These are phyloP conservation scores for Zychaea mexicana DNA, from an alignment of 371 early-diverging fungal species.

Conservation along the genomic window DNA sequence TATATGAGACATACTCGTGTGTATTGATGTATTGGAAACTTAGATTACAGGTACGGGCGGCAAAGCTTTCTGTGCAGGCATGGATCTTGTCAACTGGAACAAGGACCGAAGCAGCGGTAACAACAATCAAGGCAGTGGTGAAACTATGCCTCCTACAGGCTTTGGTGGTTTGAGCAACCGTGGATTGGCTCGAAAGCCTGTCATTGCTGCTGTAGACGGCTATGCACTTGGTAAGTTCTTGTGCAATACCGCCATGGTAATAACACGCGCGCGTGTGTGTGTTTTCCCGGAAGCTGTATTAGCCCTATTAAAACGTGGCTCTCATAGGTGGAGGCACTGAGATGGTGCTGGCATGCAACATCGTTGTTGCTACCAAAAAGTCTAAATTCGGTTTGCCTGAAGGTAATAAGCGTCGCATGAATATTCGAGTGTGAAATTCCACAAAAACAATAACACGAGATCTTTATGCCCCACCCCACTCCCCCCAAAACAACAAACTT, in stretches of 20 bases:
- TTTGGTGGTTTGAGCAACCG: constrained; percentile 53
- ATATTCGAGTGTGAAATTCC: too few species aligned
- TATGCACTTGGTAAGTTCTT: constrained; percentile 34
- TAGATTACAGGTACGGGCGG: constrained; percentile 53
- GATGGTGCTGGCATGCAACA: constrained; percentile 44
- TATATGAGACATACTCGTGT: not conserved
- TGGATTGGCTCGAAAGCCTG: constrained; percentile 40
- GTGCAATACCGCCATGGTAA: not conserved
- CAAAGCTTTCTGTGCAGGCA: constrained; percentile 52
- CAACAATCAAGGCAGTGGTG: not conserved
- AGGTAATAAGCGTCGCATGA: too few species aligned
- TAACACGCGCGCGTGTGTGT: too few species aligned
- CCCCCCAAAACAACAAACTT: too few species aligned
- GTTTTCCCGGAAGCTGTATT: too few species aligned
- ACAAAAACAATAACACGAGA: not conserved
- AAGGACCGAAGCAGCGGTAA: constrained; percentile 13
- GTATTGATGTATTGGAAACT: not conserved
- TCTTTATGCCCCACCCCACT: too few species aligned
- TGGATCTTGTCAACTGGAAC: constrained; percentile 48
- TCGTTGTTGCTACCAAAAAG: constrained; percentile 47
- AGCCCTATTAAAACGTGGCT: too few species aligned
- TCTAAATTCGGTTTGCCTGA: constrained; percentile 53
- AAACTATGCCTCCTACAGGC: constrained; percentile 35
- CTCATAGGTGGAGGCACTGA: constrained; percentile 55
- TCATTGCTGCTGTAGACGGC: constrained; percentile 57